phyloP scores from a whole-genome alignment of 2,329 filamentous ascomycete species.

The Fusarium redolens region DNA sequence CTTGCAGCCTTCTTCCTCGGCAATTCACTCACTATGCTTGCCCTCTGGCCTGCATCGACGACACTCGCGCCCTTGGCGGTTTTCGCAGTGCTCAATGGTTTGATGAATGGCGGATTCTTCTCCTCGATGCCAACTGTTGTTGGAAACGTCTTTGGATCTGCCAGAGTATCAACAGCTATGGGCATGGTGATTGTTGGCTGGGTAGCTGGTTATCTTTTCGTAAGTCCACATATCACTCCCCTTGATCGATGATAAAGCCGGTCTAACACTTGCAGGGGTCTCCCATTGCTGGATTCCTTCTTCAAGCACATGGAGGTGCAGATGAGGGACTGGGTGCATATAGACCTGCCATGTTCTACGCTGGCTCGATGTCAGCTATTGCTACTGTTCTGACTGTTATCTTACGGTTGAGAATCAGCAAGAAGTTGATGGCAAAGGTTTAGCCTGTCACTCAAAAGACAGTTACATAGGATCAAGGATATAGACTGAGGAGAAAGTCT shows the following conservation, averaged over 20 bases:
- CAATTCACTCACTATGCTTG: conserved; percentile 68
- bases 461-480: rapidly evolving
- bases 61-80: conserved; percentile 64
- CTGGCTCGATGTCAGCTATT: conserved; percentile 51
- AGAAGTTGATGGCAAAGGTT: conserved; percentile 2
- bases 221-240: conserved; percentile 43
- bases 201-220: conserved; percentile 70
- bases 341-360: conserved; percentile 71
- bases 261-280: conserved; percentile 55
- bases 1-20: conserved; percentile 63
- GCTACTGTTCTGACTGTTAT: conserved; percentile 17
- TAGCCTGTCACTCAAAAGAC: rapidly evolving
- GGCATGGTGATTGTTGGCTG: conserved; percentile 71
- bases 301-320: conserved; percentile 65
- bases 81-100: conserved; percentile 70
- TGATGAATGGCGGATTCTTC: conserved; percentile 72
- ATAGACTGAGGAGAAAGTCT: background rate
- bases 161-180: conserved; percentile 66
- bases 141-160: conserved; percentile 67
- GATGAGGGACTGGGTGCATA: conserved; percentile 63
- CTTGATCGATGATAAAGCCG: rapidly evolving
- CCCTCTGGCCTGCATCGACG: conserved; percentile 69
- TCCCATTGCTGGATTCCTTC: conserved; percentile 70
- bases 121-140: conserved; percentile 72
- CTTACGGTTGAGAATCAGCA: conserved; percentile 23